These are phyloP conservation scores for Ceratocystis papillata DNA, from an alignment of 2,329 filamentous ascomycete genomes.

Conservation along the genomic window DNA sequence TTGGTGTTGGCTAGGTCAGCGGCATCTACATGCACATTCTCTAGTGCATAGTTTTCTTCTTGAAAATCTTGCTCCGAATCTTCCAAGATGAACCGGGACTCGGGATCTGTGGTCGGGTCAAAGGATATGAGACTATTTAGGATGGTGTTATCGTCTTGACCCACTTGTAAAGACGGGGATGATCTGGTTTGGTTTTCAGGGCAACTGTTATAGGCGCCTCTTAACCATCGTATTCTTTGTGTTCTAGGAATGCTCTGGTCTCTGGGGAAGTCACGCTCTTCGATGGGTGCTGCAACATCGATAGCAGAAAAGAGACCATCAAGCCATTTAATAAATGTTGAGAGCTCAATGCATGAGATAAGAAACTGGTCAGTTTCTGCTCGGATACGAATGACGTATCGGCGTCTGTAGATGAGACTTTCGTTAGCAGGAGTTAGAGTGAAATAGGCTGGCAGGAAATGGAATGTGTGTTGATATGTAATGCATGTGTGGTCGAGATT, in stretches of 20 bases:
- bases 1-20: conserved; percentile 15
- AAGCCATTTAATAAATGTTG: conserved; percentile 57
- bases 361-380: conserved; percentile 65
- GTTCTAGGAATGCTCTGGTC: conserved; percentile 52
- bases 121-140: background rate
- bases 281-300: conserved; percentile 57
- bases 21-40: conserved; percentile 14
- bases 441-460: background rate
- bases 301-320: conserved; percentile 62
- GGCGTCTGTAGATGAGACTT: conserved; percentile 35
- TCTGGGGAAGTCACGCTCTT: conserved; percentile 55
- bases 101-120: background rate
- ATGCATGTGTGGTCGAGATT: background rate
- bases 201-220: conserved; percentile 30
- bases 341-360: conserved; percentile 53
- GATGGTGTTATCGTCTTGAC: background rate
- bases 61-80: conserved; percentile 24
- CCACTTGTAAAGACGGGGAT: background rate
- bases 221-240: conserved; percentile 43
- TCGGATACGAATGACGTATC: conserved; percentile 59
- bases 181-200: conserved; percentile 29
- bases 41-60: conserved; percentile 25
- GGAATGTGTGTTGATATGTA: background rate
- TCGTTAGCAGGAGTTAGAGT: background rate
- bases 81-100: conserved; percentile 18